Percentiles rank a stretch among this genome's conserved stretches.
phyloP scores from a whole-genome alignment of 2,329 filamentous ascomycete genomes.

The Capronia coronata region DNA sequence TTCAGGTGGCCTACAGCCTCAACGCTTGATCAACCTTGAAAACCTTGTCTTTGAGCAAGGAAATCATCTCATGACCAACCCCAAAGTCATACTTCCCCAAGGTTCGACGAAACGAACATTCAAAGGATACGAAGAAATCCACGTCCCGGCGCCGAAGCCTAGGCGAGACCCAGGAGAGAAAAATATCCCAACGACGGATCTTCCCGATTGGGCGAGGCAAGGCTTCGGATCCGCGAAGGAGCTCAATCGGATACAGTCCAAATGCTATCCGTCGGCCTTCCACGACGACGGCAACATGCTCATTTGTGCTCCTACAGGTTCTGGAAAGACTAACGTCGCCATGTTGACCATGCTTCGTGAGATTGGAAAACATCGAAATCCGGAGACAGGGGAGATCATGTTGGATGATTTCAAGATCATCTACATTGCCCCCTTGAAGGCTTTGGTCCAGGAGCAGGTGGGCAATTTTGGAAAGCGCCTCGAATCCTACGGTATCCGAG shows the following conservation, averaged over 20 bases:
- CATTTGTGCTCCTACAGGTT: slow-evolving; percentile 92
- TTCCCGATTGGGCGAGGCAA: slow-evolving; percentile 84
- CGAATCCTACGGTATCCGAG: slow-evolving; percentile 82
- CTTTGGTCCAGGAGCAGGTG: slow-evolving; percentile 93
- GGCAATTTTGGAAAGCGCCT: slow-evolving; percentile 92
- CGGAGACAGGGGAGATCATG: slow-evolving; percentile 85
- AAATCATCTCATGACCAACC: slow-evolving; percentile 99
- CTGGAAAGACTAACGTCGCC: slow-evolving; percentile 96
- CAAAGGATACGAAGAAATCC: slow-evolving; percentile 98
- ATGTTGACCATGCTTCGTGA: slow-evolving; percentile 96
- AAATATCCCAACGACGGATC: slow-evolving; percentile 74
- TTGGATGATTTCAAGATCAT: slow-evolving; percentile 97
- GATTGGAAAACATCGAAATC: slow-evolving; percentile 89
- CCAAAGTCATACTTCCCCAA: slow-evolving; percentile 85
- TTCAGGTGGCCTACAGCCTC: slow-evolving; percentile 76
- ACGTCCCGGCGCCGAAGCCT: slow-evolving; percentile 88
- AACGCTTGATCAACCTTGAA: slow-evolving; percentile 83
- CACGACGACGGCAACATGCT: slow-evolving; percentile 95
- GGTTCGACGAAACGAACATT: slow-evolving; percentile 92
- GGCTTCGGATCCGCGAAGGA: slow-evolving; percentile 83
- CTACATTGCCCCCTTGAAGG: slow-evolving; percentile 93
- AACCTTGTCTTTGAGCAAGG: slow-evolving; percentile 96
- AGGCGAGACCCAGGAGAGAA: slow-evolving; percentile 72
- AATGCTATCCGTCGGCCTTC: slow-evolving; percentile 86
- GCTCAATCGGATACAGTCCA: slow-evolving; percentile 92